phyloP scores from a whole-genome alignment of 2,329 filamentous ascomycete species.

The Botrytis sinoallii region DNA sequence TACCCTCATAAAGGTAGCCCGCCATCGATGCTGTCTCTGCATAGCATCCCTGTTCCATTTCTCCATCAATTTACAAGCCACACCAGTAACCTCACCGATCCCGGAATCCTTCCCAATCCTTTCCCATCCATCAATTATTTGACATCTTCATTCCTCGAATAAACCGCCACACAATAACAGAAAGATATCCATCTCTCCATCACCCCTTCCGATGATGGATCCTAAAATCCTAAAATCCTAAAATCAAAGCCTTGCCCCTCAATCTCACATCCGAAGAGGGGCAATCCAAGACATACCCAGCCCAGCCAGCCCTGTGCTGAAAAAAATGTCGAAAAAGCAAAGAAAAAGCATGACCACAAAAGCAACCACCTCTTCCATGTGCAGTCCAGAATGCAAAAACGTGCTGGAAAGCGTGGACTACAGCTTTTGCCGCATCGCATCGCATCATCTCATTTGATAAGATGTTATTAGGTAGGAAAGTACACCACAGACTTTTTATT shows the following conservation, averaged over 20 bases:
- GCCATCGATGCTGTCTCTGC: not conserved
- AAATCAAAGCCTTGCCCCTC: not conserved
- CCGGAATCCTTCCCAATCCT: not conserved
- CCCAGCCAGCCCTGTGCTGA: not conserved
- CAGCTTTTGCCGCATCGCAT: constrained; percentile 1
- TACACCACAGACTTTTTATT: not conserved
- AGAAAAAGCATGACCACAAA: not conserved
- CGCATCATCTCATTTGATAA: not conserved
- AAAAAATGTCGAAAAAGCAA: not conserved
- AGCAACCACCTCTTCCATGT: not conserved
- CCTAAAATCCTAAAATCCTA: not conserved
- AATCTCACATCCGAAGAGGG: not conserved
- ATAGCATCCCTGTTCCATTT: not conserved
- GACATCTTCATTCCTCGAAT: not conserved
- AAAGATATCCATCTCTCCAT: not conserved
- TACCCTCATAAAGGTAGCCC: not conserved
- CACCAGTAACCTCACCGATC: not conserved
- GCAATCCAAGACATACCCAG: constrained; percentile 1
- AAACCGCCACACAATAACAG: not conserved
- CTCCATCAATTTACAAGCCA: not conserved
- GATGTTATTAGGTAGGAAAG: not conserved
- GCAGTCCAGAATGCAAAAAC: not conserved
- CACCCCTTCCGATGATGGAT: not conserved
- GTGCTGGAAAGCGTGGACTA: not conserved
- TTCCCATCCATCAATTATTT: not conserved